Evolutionary conservation across 2,329 filamentous ascomycete genomes (phyloP), one percentile per base, ranked within the genome.

Genomic region (Trichoderma citrinoviride): DNA sequence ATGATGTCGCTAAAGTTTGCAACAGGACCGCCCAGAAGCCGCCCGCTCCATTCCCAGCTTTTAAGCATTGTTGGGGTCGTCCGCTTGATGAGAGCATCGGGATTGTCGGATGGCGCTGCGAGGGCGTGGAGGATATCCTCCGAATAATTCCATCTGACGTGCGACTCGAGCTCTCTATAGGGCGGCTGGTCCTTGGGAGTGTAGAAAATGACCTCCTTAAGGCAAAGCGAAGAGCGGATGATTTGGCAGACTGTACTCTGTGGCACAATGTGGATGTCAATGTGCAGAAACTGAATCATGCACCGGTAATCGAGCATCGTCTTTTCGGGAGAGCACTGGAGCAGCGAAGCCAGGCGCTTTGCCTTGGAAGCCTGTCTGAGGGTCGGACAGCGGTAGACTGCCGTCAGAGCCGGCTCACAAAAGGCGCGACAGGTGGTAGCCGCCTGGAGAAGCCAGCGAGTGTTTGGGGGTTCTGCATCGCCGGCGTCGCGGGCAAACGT

Each of bases 171-270:
- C 41, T 80, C 75, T 46, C 89, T 81, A 73, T 88, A 92, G 0
- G 90, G 90, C 2, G 89, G 82, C 67, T 85, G 78, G 71, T 96
- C 91, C 55, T 85, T 80, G 12, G 83, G 83, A 69, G 93, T 90
- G 67, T 88, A 89, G 17, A 97, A 82, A 65, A 92, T 86, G 37
- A 97, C 77, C 55, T 88, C 83, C 58, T 83, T 83, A 17, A 97
- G 80, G 54, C 86, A 87, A 0, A 89, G 88, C 6, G 92, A 82
- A 52, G 84, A 81, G 46, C 81, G 80, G 21, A 96, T 79, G 56
- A 96, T 76, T 27, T 81, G 71, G 83, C 83, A 71, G 7, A 78
- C 41, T 3, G 73, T 54, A 5, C 65, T 43, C 27, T 72, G 74
- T 78, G 83, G 70, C 75, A 83, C 83, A 6, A 88, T 85, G 70